Conservation (phyloP, 768 basidiomycete genomes). For the Auricularia sp. region DNA sequence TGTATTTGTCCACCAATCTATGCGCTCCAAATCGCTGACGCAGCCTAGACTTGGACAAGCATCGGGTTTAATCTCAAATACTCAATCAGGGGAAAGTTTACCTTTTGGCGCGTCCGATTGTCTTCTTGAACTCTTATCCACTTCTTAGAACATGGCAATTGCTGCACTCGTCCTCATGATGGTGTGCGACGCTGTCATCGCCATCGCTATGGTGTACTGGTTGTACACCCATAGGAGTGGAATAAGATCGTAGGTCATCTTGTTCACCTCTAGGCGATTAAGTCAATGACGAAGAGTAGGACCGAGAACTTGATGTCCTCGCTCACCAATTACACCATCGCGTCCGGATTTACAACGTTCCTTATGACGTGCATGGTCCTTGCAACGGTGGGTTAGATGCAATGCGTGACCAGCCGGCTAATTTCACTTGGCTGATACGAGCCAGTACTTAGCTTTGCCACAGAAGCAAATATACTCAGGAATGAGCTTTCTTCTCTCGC, state of each 20-base stretch:
- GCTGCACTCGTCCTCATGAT: too few relatives aligned
- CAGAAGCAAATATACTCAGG: not conserved
- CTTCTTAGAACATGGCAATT: too few relatives aligned
- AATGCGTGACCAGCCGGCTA: not conserved
- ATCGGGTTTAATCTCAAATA: too few relatives aligned
- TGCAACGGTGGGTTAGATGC: conserved; percentile 3
- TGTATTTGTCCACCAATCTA: too few relatives aligned
- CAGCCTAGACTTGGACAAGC: too few relatives aligned
- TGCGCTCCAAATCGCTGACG: too few relatives aligned
- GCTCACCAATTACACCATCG: not conserved
- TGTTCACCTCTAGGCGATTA: not conserved
- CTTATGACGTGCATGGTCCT: conserved; percentile 6
- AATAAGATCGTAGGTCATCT: not conserved
- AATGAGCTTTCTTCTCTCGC: conserved; percentile 1
- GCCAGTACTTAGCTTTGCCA: not conserved
- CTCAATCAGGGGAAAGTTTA: too few relatives aligned
- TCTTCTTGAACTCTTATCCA: too few relatives aligned
- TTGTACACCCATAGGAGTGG: not conserved
- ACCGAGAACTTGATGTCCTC: not conserved
- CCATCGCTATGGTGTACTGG: not conserved
- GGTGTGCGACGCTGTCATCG: too few relatives aligned
- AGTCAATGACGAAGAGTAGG: not conserved
- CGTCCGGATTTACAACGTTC: conserved; percentile 1
- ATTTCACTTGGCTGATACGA: not conserved
- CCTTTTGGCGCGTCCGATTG: too few relatives aligned